Evolutionary conservation across 495 filamentous ascomycete genomes (phyloP).

Genomic region (Penicillium canariense): DNA sequence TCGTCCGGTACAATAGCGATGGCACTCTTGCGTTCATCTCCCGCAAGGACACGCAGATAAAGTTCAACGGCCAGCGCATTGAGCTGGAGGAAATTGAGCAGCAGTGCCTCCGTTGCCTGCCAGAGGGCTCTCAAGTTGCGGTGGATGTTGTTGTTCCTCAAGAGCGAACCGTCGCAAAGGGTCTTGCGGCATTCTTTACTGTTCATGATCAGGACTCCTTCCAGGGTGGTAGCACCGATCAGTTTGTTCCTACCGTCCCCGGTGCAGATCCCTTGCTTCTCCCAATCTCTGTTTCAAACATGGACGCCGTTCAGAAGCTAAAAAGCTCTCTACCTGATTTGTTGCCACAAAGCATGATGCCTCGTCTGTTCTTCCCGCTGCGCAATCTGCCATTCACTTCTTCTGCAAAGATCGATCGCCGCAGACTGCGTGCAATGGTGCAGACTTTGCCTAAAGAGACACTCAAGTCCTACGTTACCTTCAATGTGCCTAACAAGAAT

Average conservation of each 20-base stretch:
- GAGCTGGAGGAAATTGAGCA: constrained; percentile 67
- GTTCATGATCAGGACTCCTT: constrained; percentile 17
- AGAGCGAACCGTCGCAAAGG: constrained; percentile 33
- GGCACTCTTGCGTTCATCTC: constrained; percentile 53
- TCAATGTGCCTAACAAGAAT: constrained; percentile 25
- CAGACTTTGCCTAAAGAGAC: constrained; percentile 39
- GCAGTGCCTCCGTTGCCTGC: constrained; percentile 38
- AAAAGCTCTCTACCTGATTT: constrained; percentile 33
- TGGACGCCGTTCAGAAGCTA: constrained; percentile 32
- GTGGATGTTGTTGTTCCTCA: constrained; percentile 44
- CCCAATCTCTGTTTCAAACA: constrained; percentile 31
- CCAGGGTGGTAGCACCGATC: constrained; percentile 21
- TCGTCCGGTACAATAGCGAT: constrained; percentile 53
- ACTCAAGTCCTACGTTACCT: constrained; percentile 40
- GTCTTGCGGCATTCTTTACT: constrained; percentile 46
- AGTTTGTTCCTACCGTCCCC: constrained; percentile 17
- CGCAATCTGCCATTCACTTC: constrained; percentile 52
- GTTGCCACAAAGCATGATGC: constrained; percentile 58
- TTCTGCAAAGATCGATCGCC: constrained; percentile 62
- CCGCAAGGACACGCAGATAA: constrained; percentile 63
- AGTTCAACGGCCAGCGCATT: constrained; percentile 63
- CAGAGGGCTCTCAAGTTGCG: constrained; percentile 35
- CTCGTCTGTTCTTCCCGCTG: constrained; percentile 59
- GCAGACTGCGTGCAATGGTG: constrained; percentile 46
- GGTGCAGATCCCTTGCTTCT: constrained; percentile 32